phyloP scores from a whole-genome alignment of 352 stramenopile species.

The Pythium aphanidermatum region DNA sequence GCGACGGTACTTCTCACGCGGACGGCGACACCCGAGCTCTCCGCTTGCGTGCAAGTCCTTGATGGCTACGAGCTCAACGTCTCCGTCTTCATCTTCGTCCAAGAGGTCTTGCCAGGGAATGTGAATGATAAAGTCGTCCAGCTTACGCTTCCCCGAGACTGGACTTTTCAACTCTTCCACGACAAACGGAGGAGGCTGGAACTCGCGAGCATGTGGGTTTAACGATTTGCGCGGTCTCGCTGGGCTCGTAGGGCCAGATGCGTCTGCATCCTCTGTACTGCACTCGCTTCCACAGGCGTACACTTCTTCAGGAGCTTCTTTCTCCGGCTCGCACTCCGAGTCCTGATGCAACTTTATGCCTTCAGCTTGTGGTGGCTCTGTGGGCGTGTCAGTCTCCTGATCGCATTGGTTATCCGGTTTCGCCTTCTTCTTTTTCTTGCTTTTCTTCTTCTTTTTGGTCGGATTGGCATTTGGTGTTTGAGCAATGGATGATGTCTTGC shows the following conservation, averaged over 20 bases:
- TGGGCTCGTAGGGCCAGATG: slow-evolving; percentile 13
- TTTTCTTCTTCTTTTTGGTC: slow-evolving; percentile 24
- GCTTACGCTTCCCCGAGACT: slow-evolving; percentile 50
- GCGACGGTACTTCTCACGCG: slow-evolving; percentile 20
- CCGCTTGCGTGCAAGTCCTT: neutral
- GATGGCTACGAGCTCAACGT: neutral
- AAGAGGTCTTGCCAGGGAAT: slow-evolving; percentile 23
- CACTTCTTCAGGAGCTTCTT: slow-evolving; percentile 4
- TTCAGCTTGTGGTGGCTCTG: neutral
- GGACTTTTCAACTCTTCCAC: slow-evolving; percentile 6
- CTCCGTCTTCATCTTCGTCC: slow-evolving; percentile 1
- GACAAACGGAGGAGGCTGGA: slow-evolving; percentile 29
- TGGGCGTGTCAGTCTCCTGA: neutral
- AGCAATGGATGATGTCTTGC: neutral
- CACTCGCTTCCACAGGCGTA: slow-evolving; percentile 12
- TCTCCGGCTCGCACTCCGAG: slow-evolving; percentile 10
- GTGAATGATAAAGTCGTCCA: slow-evolving; percentile 64
- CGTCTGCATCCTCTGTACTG: slow-evolving; percentile 16
- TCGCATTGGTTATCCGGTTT: slow-evolving; percentile 1
- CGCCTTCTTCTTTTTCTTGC: slow-evolving; percentile 20
- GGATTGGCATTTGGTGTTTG: neutral
- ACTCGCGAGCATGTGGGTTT: slow-evolving; percentile 56
- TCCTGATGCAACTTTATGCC: neutral
- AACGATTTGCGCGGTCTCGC: slow-evolving; percentile 17
- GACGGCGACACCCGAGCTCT: slow-evolving; percentile 11